Base-by-base conservation (phyloP, 2,329 filamentous ascomycete genomes). In the Hypoxylon rubiginosum region DNA sequence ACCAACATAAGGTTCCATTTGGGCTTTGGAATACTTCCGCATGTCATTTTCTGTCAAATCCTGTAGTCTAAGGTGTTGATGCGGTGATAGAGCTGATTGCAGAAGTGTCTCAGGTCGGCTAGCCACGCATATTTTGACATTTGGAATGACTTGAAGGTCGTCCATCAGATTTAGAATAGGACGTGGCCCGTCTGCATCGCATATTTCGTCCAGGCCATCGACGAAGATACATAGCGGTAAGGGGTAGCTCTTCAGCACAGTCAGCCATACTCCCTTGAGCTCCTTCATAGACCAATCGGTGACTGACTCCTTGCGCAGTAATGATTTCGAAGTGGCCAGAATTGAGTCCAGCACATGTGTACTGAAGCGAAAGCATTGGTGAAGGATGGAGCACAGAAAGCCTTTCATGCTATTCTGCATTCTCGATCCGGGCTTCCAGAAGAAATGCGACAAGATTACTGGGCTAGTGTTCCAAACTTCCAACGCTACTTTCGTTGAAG, bases 361-460 rank as follows among this genome's bases (percentile, higher is more conserved):
- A 5, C 48, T 19, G 21, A 30, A 39, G 7, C 4, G 7, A 24
- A 63, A 21, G 4, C 39, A 21, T 34, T 67, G 61, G 19, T 64
- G 50, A 6, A 67, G 53, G 19, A 64, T 34, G 3, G 61, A 64
- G 26, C 30, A 60, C 19, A 61, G 15, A n/a, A 64, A 36, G 2
- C 64, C 64, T 46, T 50, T 64, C 28, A 64, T 53, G 17, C n/a
- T 64, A 13, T 52, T 58, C 17, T 67, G 56, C 50, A 60, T 61
- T 1, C n/a, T 32, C 5, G 30, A 61, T 43, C 64, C 61, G 5
- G 56, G 61, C 32, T 54, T 54, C 64, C 61, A 67, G 19, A 64
- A 58, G 46, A 67, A 67, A 30, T 61, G 64, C 10, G 61, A 67
- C 6, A 67, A 11, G 10, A 67, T 43, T 1, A 51, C 15, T 5